A percentile compares a stretch with the other conserved stretches of the same genome.
Conservation (phyloP, 306 rosid genomes). For the Dryas octopetala region DNA sequence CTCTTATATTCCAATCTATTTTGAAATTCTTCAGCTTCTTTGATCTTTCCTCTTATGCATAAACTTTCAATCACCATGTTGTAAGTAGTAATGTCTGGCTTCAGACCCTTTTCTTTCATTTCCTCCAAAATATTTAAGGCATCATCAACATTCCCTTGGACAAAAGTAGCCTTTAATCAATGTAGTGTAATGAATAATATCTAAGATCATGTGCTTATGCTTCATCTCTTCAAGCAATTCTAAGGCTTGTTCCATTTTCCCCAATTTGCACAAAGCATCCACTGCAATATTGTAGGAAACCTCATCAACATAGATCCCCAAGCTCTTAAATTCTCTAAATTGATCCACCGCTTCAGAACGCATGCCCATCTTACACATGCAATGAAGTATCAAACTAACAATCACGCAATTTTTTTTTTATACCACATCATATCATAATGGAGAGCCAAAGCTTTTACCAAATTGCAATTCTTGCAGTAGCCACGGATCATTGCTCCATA, state of each 20-base stretch:
- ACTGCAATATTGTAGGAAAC: constrained; percentile 58
- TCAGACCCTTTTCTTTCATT: constrained; percentile 54
- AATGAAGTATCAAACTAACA: constrained; percentile 61
- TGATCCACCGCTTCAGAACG: constrained; percentile 44
- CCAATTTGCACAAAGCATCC: constrained; percentile 63
- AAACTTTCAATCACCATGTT: constrained; percentile 65
- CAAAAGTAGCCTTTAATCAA: constrained; percentile 61
- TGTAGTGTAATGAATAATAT: constrained; percentile 75
- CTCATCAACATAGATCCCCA: constrained; percentile 60
- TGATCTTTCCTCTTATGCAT: constrained; percentile 57
- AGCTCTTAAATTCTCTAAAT: constrained; percentile 45
- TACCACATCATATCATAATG: constrained; percentile 61
- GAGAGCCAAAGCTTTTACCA: constrained; percentile 49
- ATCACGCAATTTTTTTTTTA: constrained; percentile 65
- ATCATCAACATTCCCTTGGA: constrained; percentile 36
- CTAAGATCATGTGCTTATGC: constrained; percentile 43
- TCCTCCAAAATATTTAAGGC: constrained; percentile 48
- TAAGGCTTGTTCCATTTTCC: constrained; percentile 63
- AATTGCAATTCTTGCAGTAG: constrained; percentile 58
- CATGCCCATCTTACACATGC: constrained; percentile 62
- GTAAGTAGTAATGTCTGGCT: constrained; percentile 67
- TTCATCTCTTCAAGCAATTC: constrained; percentile 64
- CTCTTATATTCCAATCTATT: constrained; percentile 47
- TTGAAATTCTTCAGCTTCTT: constrained; percentile 58
- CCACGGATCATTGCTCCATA: constrained; percentile 61